These are phyloP conservation scores for Talaromyces sp. DNA, from an alignment of 2,329 filamentous ascomycete genomes.

Conservation along the genomic window DNA sequence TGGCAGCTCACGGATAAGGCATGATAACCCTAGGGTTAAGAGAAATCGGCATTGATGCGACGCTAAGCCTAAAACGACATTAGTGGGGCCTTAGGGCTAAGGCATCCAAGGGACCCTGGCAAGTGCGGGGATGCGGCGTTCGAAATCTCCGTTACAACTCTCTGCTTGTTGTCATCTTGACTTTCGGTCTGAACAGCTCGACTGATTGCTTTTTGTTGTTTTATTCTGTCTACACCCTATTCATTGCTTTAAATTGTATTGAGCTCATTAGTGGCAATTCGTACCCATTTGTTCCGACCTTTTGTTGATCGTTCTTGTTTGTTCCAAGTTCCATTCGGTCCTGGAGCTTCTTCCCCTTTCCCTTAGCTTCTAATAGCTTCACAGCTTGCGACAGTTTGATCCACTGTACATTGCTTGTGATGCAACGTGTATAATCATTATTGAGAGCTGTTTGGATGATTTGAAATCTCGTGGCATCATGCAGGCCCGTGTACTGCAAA, in stretches of 20 bases:
- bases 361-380: neutral
- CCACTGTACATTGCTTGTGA: neutral
- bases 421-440: neutral
- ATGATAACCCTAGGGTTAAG: neutral
- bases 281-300: neutral
- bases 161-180: neutral
- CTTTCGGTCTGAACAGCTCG: neutral
- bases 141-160: neutral
- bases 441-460: neutral
- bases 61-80: neutral
- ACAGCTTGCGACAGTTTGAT: neutral
- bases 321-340: neutral
- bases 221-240: neutral
- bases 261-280: neutral
- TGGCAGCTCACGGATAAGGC: too few relatives aligned
- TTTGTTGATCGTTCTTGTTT: neutral
- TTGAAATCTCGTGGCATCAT: slow-evolving; percentile 3
- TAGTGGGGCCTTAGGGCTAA: neutral
- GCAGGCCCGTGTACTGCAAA: slow-evolving; percentile 11
- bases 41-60: neutral
- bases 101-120: slow-evolving; percentile 1
- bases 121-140: slow-evolving; percentile 5
- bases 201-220: too few relatives aligned
- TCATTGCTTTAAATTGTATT: too few relatives aligned
- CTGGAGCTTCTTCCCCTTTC: neutral